These are phyloP conservation scores for Mycena olivaceomarginata DNA, from an alignment of 768 basidiomycete genomes.

Conservation along the genomic window DNA sequence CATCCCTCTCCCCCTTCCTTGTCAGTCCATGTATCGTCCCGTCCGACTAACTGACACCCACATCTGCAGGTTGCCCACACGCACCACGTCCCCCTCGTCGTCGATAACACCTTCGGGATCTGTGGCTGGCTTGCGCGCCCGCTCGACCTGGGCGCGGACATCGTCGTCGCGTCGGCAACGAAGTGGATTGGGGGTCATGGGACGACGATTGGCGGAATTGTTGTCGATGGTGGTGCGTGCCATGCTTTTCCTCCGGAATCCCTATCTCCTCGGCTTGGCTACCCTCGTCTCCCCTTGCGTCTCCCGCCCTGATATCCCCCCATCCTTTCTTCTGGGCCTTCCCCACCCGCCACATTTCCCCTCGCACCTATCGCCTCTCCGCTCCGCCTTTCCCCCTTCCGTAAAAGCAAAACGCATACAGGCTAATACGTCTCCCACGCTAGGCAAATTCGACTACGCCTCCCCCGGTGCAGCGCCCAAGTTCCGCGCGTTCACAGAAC, in stretches of 20 bases:
- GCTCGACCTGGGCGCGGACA: constrained; percentile 48
- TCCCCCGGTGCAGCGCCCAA: constrained; percentile 50
- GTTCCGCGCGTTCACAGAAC: constrained; percentile 73
- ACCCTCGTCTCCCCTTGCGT: too few relatives aligned
- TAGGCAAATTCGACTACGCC: constrained; percentile 68
- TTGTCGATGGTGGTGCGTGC: constrained; percentile 68
- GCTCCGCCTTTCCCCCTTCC: constrained; percentile 13
- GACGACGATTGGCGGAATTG: constrained; percentile 73
- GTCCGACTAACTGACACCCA: too few relatives aligned
- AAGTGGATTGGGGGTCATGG: constrained; percentile 58
- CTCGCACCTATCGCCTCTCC: neutral
- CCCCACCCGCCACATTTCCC: neutral
- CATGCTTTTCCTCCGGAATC: neutral
- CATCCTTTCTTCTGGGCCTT: too few relatives aligned
- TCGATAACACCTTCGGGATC: constrained; percentile 75
- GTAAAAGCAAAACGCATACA: constrained; percentile 25
- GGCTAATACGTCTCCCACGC: neutral
- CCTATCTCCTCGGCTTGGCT: too few relatives aligned
- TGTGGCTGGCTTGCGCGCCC: constrained; percentile 53
- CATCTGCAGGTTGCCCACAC: constrained; percentile 34
- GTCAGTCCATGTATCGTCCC: too few relatives aligned
- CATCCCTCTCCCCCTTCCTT: too few relatives aligned
- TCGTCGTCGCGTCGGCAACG: constrained; percentile 54
- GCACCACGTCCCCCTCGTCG: constrained; percentile 56
- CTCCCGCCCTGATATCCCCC: too few relatives aligned